These are phyloP conservation scores for Aspergillus pseudotamarii DNA, from an alignment of 2,329 filamentous ascomycete genomes.

Conservation along the genomic window DNA sequence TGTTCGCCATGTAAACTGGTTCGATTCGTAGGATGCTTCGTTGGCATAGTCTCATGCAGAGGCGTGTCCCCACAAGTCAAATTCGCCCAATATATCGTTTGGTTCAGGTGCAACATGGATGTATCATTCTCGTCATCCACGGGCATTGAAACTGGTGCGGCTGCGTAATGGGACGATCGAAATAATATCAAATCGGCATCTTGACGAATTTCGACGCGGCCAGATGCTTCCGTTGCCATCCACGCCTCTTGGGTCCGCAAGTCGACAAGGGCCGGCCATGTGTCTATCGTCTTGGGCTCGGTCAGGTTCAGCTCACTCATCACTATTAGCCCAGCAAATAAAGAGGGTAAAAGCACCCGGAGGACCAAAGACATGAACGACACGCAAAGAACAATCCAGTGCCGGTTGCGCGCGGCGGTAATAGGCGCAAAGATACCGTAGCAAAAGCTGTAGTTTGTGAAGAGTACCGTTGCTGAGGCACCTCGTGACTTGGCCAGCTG, in stretches of 20 bases:
- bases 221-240: background rate
- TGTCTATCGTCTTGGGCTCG: background rate
- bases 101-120: conserved; percentile 14
- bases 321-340: conserved; percentile 21
- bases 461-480: conserved; percentile 17
- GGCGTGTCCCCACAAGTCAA: conserved; percentile 11
- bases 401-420: conserved; percentile 19
- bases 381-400: conserved; percentile 22
- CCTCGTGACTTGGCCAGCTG: conserved; percentile 19
- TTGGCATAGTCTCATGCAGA: background rate
- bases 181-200: background rate
- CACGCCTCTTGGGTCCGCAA: conserved; percentile 5
- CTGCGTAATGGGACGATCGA: conserved; percentile 1
- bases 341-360: conserved; percentile 18
- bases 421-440: conserved; percentile 20
- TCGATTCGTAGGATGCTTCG: no score
- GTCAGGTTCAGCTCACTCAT: background rate
- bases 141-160: conserved; percentile 4
- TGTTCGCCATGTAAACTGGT: background rate
- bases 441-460: conserved; percentile 25
- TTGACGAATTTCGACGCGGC: background rate
- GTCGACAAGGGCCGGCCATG: conserved; percentile 12
- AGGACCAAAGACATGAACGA: conserved; percentile 20
- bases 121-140: conserved; percentile 6
- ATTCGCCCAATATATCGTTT: conserved; percentile 25